These are phyloP conservation scores for Pisolithus orientalis DNA, from an alignment of 768 basidiomycete species.

Conservation along the genomic window DNA sequence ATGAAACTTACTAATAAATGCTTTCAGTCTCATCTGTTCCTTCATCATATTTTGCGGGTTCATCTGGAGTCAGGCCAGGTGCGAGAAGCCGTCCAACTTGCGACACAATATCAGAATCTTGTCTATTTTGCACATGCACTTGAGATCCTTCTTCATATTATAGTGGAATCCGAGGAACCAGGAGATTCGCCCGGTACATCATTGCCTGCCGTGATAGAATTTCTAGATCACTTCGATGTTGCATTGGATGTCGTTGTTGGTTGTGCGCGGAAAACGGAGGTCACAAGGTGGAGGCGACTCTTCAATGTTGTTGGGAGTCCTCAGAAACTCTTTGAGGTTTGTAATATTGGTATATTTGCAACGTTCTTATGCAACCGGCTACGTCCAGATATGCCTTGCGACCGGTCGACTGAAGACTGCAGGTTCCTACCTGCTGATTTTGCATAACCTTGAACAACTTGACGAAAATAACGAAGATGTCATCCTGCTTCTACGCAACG, in stretches of 20 bases:
- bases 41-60: slow-evolving; percentile 84
- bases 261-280: slow-evolving; percentile 94
- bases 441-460: slow-evolving; percentile 89
- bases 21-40: slow-evolving; percentile 81
- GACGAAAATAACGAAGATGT: slow-evolving; percentile 76
- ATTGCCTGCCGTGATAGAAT: slow-evolving; percentile 71
- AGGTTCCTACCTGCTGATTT: slow-evolving; percentile 85
- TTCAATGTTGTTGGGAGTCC: slow-evolving; percentile 92
- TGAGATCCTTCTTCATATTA: slow-evolving; percentile 90
- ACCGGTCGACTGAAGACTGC: slow-evolving; percentile 79
- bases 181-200: slow-evolving; percentile 26
- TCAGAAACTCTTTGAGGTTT: slow-evolving; percentile 84
- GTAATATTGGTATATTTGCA: slow-evolving; percentile 11
- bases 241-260: slow-evolving; percentile 90
- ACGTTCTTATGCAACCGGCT: not conserved
- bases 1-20: not conserved
- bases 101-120: slow-evolving; percentile 78
- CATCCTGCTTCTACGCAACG: slow-evolving; percentile 69
- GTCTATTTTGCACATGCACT: slow-evolving; percentile 92
- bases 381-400: slow-evolving; percentile 60
- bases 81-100: slow-evolving; percentile 79
- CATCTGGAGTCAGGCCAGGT: slow-evolving; percentile 62
- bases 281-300: slow-evolving; percentile 81
- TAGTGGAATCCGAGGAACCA: slow-evolving; percentile 77
- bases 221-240: slow-evolving; percentile 91